These are phyloP conservation scores for Sonneratia caseolaris DNA, from an alignment of 345 rosid genomes.

Conservation along the genomic window DNA sequence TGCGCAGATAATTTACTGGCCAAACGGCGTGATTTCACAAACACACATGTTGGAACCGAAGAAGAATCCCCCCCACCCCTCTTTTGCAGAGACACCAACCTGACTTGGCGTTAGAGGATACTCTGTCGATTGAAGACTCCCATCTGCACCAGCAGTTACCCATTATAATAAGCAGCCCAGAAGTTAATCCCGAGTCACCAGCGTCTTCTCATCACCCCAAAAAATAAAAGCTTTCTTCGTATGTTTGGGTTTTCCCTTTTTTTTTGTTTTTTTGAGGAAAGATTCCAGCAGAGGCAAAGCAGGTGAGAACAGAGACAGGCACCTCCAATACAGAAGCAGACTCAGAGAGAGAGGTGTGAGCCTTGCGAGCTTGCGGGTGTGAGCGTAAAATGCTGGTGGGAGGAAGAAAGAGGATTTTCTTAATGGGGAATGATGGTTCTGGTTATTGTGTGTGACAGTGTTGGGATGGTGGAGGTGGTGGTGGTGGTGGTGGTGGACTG, in stretches of 20 bases:
- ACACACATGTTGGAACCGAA: neutral
- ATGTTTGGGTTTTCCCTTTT: neutral
- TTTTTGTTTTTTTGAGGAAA: neutral
- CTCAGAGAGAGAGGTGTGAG: neutral
- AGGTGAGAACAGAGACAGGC: slow-evolving; percentile 6
- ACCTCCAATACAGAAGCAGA: neutral
- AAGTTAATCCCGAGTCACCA: slow-evolving; percentile 8
- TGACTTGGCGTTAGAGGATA: slow-evolving; percentile 80
- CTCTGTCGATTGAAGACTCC: slow-evolving; percentile 66
- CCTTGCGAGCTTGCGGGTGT: slow-evolving; percentile 2
- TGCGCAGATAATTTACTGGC: neutral
- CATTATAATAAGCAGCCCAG: slow-evolving; percentile 33
- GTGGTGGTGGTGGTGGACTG: slow-evolving; percentile 13
- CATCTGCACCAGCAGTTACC: slow-evolving; percentile 78
- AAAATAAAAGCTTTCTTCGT: slow-evolving; percentile 13
- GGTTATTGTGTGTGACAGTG: slow-evolving; percentile 7
- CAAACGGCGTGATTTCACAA: neutral
- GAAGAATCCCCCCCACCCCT: neutral
- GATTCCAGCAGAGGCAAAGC: neutral
- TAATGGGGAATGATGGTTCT: slow-evolving; percentile 9
- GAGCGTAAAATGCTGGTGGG: neutral
- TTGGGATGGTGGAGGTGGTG: slow-evolving; percentile 21
- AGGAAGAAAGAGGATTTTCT: slow-evolving; percentile 9
- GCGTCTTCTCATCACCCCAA: slow-evolving; percentile 8
- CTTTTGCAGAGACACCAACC: slow-evolving; percentile 31